Evolutionary conservation across 345 rosid species (phyloP).

Genomic region (Syzygium aqueum): DNA sequence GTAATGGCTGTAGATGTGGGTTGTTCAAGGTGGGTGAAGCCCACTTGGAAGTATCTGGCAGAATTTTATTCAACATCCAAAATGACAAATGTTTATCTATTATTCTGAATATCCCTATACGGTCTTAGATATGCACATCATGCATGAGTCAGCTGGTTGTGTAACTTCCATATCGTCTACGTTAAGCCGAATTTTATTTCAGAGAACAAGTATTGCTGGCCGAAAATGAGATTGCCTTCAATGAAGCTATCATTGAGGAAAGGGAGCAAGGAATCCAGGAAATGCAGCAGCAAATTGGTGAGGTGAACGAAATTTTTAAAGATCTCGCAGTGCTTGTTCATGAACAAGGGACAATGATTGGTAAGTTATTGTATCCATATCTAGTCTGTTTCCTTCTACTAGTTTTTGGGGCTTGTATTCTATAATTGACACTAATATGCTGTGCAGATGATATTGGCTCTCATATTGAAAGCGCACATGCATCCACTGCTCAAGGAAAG

Average conservation of each 20-base stretch:
- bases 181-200: slow-evolving; percentile 1
- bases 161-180: background rate
- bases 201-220: slow-evolving; percentile 34
- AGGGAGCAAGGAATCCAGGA: slow-evolving; percentile 13
- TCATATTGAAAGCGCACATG: slow-evolving; percentile 57
- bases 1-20: background rate
- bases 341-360: slow-evolving; percentile 12
- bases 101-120: background rate
- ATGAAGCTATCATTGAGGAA: slow-evolving; percentile 15
- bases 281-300: slow-evolving; percentile 10
- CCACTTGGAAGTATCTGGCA: background rate
- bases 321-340: slow-evolving; percentile 11
- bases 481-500: slow-evolving; percentile 68
- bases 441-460: slow-evolving; percentile 79
- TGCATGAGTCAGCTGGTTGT: background rate
- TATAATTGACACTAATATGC: background rate
- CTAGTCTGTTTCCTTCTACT: background rate
- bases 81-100: background rate
- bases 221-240: slow-evolving; percentile 6
- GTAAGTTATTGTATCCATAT: slow-evolving; percentile 1
- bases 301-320: slow-evolving; percentile 12
- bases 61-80: background rate
- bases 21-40: background rate
- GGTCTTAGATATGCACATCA: background rate
- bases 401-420: background rate